Conservation (phyloP, 495 filamentous ascomycete species). For the Aspergillus egyptiacus region DNA sequence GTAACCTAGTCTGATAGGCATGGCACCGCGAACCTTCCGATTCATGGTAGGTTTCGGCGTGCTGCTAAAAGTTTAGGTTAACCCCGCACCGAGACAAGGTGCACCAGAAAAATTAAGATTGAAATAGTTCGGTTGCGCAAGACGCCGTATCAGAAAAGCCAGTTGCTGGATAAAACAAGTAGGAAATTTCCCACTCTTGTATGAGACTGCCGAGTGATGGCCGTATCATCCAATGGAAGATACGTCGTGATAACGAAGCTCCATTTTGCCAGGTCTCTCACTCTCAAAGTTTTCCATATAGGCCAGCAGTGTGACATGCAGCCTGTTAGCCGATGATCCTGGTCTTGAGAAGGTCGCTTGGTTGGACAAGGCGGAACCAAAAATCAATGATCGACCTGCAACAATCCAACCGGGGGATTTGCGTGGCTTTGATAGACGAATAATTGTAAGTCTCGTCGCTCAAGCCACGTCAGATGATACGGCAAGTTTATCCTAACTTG, state of each 20-base stretch:
- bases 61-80: background rate
- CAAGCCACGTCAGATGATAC: constrained; percentile 22
- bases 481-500: background rate
- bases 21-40: background rate
- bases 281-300: too few species aligned
- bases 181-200: background rate
- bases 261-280: too few species aligned
- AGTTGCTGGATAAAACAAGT: background rate
- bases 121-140: background rate
- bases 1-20: background rate
- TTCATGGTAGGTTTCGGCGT: background rate
- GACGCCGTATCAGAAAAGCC: background rate
- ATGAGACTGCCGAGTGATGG: background rate
- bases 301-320: background rate
- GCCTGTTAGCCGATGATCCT: constrained; percentile 4
- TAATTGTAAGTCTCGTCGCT: constrained; percentile 11
- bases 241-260: background rate
- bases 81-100: background rate
- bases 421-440: background rate
- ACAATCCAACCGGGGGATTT: constrained; percentile 12
- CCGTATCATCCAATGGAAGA: background rate
- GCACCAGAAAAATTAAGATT: background rate
- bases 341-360: background rate
- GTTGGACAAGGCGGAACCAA: constrained; percentile 7
- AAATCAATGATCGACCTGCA: constrained; percentile 15